Conservation (phyloP, 805 yeast genomes). For the Sugiyamaella lignohabitans region DNA sequence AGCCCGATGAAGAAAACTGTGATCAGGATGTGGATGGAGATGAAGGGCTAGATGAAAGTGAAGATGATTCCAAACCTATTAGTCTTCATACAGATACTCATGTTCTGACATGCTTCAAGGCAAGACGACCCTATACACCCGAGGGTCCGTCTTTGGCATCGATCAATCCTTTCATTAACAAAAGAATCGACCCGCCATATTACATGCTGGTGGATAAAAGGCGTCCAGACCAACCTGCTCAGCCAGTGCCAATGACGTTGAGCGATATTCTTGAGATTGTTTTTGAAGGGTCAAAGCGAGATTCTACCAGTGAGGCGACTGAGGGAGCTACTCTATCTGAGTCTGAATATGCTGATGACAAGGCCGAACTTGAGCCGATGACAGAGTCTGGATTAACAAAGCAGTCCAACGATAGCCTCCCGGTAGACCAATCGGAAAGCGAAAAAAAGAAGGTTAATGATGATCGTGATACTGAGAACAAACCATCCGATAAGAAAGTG, state of each 20-base stretch:
- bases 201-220: slow-evolving; percentile 11
- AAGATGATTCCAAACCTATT: slow-evolving; percentile 4
- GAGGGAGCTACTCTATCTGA: neutral
- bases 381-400: too few species aligned
- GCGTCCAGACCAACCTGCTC: slow-evolving; percentile 10
- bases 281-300: neutral
- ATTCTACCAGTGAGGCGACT: neutral
- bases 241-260: slow-evolving; percentile 9
- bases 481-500: too few species aligned
- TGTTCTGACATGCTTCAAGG: slow-evolving; percentile 10
- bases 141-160: neutral
- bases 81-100: slow-evolving; percentile 16
- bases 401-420: too few species aligned
- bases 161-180: neutral
- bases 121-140: neutral
- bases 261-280: slow-evolving; percentile 4
- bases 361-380: too few species aligned
- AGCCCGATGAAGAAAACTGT: neutral
- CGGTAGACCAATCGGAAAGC: neutral
- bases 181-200: slow-evolving; percentile 10
- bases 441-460: too few species aligned
- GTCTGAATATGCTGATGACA: neutral
- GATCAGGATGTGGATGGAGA: neutral
- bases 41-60: neutral
- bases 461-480: neutral